Base-by-base conservation (phyloP, 73 alveolate genomes). In the Tetrahymena malaccensis region DNA sequence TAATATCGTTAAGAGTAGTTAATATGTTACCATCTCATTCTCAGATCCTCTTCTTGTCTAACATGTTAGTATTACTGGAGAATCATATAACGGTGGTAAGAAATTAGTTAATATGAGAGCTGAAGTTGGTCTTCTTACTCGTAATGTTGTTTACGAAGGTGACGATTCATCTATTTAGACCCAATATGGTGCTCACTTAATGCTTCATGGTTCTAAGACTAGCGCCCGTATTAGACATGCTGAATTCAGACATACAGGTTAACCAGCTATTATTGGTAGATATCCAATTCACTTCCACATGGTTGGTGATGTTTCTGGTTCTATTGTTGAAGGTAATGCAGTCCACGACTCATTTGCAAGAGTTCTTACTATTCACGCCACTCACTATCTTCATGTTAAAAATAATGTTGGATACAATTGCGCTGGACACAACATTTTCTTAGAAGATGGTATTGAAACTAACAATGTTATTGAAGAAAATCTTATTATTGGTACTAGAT, bases 401-500 rank as follows among this genome's bases (percentile, higher is more conserved):
- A 95, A 96, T 93, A 98, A 98, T 89, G 98, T 98, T 0, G 98
- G 98, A 16, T 98, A 84, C 85, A 94, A 97, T 44, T 95, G 97
- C 31, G 97, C 96, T 97, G 99, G 99, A 10, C 99, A 98, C 93
- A 96, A 98, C 1, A 94, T 97, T 96, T 98, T 97, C 96, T 93
- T 98, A 35, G 99, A 97, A 94, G 99, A 97, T 94, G 99, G 98
- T 37, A 96, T 85, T 85, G 99, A 98, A 94, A 96, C 98, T 0
- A 89, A 97, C 83, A 98, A 98, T 94, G 57, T 89, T 9, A 22
- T 98, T 85, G 97, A 96, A 94, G 97, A 96, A 31, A 98, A 98
- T 89, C 84, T 98, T 84, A 98, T 95, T 16, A 94, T 96, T 27
- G 55, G 93, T 70, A 96, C 98, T 0, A 84, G 40, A 56, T 93